A percentile compares a stretch with the other conserved stretches of the same genome.
Conservation (phyloP, 805 yeast genomes). For the Nakazawaea ishiwadae region DNA sequence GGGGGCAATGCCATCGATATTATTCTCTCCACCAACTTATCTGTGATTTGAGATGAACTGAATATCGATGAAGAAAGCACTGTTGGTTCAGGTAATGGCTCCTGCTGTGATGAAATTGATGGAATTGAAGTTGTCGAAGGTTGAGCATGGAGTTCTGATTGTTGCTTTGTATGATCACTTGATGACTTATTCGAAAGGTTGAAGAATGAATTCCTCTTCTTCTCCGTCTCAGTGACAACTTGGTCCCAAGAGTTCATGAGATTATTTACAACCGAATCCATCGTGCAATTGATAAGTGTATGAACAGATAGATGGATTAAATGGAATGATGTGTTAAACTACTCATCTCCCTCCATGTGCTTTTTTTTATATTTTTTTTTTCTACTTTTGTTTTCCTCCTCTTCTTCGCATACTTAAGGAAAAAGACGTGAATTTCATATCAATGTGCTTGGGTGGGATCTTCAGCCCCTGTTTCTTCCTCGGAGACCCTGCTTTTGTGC, state of each 20-base stretch:
- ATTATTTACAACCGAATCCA: slow-evolving; percentile 26
- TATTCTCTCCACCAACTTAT: slow-evolving; percentile 67
- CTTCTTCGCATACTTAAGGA: too few species aligned
- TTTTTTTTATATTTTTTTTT: background rate
- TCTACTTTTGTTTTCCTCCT: background rate
- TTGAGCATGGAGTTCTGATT: background rate
- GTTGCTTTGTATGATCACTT: background rate
- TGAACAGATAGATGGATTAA: too few species aligned
- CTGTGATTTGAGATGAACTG: slow-evolving; percentile 43
- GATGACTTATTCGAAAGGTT: background rate
- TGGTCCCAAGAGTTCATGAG: slow-evolving; percentile 24
- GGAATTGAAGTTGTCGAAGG: slow-evolving; percentile 8
- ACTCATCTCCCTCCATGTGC: slow-evolving; percentile 9
- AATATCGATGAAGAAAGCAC: slow-evolving; percentile 5
- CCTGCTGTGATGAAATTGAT: background rate
- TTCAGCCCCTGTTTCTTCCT: too few species aligned
- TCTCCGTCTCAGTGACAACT: slow-evolving; percentile 9
- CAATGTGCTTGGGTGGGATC: too few species aligned
- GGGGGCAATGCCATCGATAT: slow-evolving; percentile 71
- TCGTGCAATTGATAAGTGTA: slow-evolving; percentile 9
- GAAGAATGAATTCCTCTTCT: slow-evolving; percentile 9
- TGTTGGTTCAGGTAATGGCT: background rate
- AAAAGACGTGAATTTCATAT: background rate
- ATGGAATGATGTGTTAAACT: too few species aligned
- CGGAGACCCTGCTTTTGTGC: too few species aligned